Evolutionary conservation across 2,329 filamentous ascomycete species (phyloP).

Genomic region (Sporothrix sp.): DNA sequence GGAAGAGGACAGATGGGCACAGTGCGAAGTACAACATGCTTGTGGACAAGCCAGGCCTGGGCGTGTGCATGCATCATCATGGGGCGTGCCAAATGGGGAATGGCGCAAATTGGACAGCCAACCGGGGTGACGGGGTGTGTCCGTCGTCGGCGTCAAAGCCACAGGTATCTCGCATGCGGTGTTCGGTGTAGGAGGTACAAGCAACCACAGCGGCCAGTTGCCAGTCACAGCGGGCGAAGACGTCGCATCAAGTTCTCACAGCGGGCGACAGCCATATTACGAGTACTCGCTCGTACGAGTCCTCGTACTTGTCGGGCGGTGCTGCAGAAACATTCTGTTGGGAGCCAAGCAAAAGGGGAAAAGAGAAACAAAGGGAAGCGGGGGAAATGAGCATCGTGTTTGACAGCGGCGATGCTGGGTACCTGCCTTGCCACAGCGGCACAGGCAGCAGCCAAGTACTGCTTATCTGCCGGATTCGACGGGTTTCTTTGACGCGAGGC

Average conservation of each 20-base stretch:
- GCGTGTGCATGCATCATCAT: constrained; percentile 15
- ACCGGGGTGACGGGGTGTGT: constrained; percentile 1
- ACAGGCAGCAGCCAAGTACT: not conserved
- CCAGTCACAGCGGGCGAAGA: no score
- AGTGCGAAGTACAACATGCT: constrained; percentile 12
- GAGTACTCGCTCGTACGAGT: no score
- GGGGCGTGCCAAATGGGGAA: constrained; percentile 13
- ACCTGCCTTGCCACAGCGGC: not conserved
- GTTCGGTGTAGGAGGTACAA: not conserved
- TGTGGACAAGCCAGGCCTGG: constrained; percentile 8
- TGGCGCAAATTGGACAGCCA: constrained; percentile 11
- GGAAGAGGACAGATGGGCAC: constrained; percentile 12
- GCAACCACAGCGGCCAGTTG: not conserved
- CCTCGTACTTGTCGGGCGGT: no score
- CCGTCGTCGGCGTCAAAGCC: constrained; percentile 1
- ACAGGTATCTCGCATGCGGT: not conserved
- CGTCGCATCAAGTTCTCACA: no score
- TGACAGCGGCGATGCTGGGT: constrained; percentile 4
- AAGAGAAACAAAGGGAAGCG: not conserved
- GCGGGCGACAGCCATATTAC: no score
- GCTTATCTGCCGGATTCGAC: constrained; percentile 4
- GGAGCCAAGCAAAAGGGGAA: not conserved
- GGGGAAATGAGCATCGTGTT: constrained; percentile 8
- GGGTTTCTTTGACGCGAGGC: constrained; percentile 2
- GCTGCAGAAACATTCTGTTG: no score